Conservation (phyloP, 1,139 yeast genomes). For the Yamadazyma pseudoaaseri region DNA sequence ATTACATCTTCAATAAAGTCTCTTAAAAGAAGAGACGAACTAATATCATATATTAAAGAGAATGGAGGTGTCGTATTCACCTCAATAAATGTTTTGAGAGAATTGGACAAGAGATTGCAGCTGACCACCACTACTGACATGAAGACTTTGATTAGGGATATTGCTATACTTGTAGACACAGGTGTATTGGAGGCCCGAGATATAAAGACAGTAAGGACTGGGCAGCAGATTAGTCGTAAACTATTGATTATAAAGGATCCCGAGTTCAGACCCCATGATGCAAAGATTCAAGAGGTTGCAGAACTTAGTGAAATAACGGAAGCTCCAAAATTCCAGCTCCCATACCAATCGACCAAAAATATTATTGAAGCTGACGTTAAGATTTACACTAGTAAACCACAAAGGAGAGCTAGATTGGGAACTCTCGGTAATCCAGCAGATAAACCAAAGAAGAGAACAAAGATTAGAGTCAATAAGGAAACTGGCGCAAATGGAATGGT, state of each 20-base stretch:
- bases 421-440: not conserved
- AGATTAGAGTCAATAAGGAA: not conserved
- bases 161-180: constrained; percentile 23
- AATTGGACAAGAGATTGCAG: constrained; percentile 35
- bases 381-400: constrained; percentile 17
- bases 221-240: constrained; percentile 30
- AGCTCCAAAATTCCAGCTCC: not conserved
- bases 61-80: constrained; percentile 45
- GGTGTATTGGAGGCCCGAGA: constrained; percentile 28
- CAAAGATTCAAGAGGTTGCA: constrained; percentile 25
- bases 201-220: constrained; percentile 27
- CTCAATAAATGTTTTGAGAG: constrained; percentile 31
- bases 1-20: constrained; percentile 21
- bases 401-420: constrained; percentile 10
- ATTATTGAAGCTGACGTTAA: constrained; percentile 34
- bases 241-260: constrained; percentile 33
- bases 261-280: constrained; percentile 26
- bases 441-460: not conserved
- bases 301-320: constrained; percentile 14
- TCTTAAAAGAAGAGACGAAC: constrained; percentile 30
- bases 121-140: constrained; percentile 42
- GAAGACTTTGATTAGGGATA: constrained; percentile 49
- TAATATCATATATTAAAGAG: constrained; percentile 35
- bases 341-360: constrained; percentile 14
- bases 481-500: not conserved